These are phyloP conservation scores for Acephala macrosclerotiorum DNA, from an alignment of 2,329 filamentous ascomycete genomes.

Conservation along the genomic window DNA sequence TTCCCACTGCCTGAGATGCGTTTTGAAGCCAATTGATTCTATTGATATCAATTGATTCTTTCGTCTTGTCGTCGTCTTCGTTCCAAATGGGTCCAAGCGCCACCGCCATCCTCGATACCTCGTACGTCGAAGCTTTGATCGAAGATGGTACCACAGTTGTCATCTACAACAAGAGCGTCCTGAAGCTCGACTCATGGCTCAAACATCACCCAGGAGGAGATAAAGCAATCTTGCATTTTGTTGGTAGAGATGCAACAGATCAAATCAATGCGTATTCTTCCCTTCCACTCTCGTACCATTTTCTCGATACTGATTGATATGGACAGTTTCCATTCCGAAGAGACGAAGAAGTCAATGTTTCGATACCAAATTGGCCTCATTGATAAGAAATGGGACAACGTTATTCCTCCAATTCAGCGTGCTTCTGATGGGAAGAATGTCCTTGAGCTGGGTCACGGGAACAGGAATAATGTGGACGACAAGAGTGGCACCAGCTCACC, in stretches of 20 bases:
- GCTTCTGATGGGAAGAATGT: slow-evolving; percentile 44
- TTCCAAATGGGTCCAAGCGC: slow-evolving; percentile 8
- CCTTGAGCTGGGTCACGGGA: background rate
- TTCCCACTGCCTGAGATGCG: background rate
- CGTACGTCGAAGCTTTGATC: slow-evolving; percentile 76
- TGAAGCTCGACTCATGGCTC: slow-evolving; percentile 87
- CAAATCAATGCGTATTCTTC: slow-evolving; percentile 81
- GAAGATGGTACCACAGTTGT: slow-evolving; percentile 79
- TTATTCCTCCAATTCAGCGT: slow-evolving; percentile 87
- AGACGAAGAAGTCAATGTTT: slow-evolving; percentile 56
- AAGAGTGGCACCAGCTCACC: slow-evolving; percentile 43
- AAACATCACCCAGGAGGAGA: slow-evolving; percentile 89
- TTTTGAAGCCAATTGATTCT: background rate
- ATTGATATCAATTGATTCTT: background rate
- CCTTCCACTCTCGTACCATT: background rate
- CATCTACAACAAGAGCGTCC: slow-evolving; percentile 78
- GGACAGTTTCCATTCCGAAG: slow-evolving; percentile 77
- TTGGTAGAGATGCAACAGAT: slow-evolving; percentile 89
- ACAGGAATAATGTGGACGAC: slow-evolving; percentile 46
- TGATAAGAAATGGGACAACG: slow-evolving; percentile 82
- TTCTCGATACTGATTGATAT: background rate
- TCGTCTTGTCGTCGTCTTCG: background rate
- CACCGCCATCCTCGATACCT: slow-evolving; percentile 50
- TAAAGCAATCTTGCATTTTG: slow-evolving; percentile 88
- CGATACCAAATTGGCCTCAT: slow-evolving; percentile 80